Evolutionary conservation across 225 moss, liverwort and hornwort genomes (phyloP), one percentile per base, ranked within the genome.

Genomic region (Pseudoscleropodium purum): DNA sequence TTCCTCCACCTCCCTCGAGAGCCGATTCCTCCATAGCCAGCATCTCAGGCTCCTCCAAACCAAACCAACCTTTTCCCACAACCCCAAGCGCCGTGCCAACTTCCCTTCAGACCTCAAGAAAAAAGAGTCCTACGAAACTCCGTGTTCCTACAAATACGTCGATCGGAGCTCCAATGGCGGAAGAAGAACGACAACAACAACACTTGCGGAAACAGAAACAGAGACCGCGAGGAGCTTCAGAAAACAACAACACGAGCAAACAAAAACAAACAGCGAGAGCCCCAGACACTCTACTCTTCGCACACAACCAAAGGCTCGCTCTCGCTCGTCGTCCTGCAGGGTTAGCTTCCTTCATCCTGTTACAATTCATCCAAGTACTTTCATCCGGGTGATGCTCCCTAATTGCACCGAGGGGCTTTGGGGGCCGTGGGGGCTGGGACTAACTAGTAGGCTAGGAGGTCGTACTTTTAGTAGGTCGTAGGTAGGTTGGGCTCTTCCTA

Each of bases 21-120:
- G 83, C 79, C 88, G 88, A 93, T 91, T 91, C 93, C 89, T 91
- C 93, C 91, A 91, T 90, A 85, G 83, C 81, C 84, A 87, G 37
- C 75, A 59, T 34, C 82, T 59, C 84, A 11, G 13, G 30, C 85
- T 88, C 69, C n/a, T 65, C 39, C n/a, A 65, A 75, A 81, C 75
- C 74, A 79, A 90, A 68, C 1, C 79, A 39, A 69, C 19, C 21
- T 24, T 59, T 18, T 12, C 31, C 47, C 41, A 5, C 64, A 88
- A 82, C 63, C 59, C 61, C 73, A 89, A 86, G 41, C 85, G 45
- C 79, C 63, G 52, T 63, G 83, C 88, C 52, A 65, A 15, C 68
- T 52, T 59, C 75, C 34, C 27, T 57, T 30, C 0, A 29, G 41
- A 41, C 39, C 74, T 79, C 47, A 85, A 82, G 84, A 90, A 88